Evolutionary conservation across 306 rosid species (phyloP), one percentile per base, ranked within the genome.

Genomic region (Vigna unguiculata): DNA sequence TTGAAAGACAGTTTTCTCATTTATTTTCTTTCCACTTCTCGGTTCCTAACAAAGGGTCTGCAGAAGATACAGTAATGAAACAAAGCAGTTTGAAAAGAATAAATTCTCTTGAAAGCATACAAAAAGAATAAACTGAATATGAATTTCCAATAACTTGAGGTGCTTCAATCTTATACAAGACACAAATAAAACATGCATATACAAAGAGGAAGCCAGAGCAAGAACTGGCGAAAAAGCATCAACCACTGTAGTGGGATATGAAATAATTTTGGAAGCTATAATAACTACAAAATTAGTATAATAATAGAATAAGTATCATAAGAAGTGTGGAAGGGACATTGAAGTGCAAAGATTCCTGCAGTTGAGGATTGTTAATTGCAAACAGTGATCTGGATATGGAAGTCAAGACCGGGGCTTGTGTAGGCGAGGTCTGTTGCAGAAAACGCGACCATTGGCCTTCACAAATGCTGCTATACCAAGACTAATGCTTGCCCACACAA

Each of bases 401-500:
- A 73, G 53, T 90, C 83, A 90, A 63, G 68, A 53, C 64, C 84
- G 83, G 7, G 93, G 94, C 84, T 79, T 90, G 88, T 85, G 90
- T 24, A 93, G 86, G 72, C 89, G 89, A 25, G 96, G 96, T 22
- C 97, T 80, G 80, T 87, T 90, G 86, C 97, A 90, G 86, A 93
- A 93, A 57, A 87, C 17, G 69, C 93, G 84, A 43, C 97, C 97
- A 5, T 93, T 93, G 80, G 94, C 92, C 86, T 88, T 85, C 66
- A 89, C 93, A 77, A 89, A 86, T 74, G 88, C 85, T 24, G 97
- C 97, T 64, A 90, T 60, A n/a, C 74, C 96, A 22, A 90, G 47
- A 69, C 97, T 90, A 30, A 89, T 67, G 82, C 90, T 77, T 71
- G 96, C 97, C 96, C 96, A 93, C 71, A 90, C 64, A 21, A 90